These are phyloP conservation scores for Gardenia jasminoides DNA, from an alignment of 257 asterid genomes.

Conservation along the genomic window DNA sequence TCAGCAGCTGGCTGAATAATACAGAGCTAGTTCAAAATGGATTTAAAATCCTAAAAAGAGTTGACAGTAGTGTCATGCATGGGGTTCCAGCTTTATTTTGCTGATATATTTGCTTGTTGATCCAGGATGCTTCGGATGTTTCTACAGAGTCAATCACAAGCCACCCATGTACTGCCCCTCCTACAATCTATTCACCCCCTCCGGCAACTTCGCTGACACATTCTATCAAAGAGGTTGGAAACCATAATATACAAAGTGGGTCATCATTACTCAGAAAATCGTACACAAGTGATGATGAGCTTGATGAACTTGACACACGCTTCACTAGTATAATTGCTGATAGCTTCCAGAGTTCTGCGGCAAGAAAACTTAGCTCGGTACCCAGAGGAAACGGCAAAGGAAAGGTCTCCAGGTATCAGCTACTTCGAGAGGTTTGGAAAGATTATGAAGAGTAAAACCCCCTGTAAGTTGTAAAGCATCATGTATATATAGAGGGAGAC, in stretches of 20 bases:
- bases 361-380: slow-evolving; percentile 44
- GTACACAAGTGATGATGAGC: slow-evolving; percentile 76
- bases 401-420: slow-evolving; percentile 58
- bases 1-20: neutral
- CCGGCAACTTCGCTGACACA: slow-evolving; percentile 52
- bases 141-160: slow-evolving; percentile 31
- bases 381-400: slow-evolving; percentile 56
- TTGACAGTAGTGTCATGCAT: neutral
- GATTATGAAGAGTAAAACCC: slow-evolving; percentile 25
- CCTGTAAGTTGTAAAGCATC: neutral
- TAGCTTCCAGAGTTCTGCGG: slow-evolving; percentile 39
- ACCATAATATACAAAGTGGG: slow-evolving; percentile 43
- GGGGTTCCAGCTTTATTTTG: neutral
- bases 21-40: neutral
- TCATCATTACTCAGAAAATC: slow-evolving; percentile 58
- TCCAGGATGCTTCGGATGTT: slow-evolving; percentile 44
- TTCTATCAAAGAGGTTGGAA: slow-evolving; percentile 55
- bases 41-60: neutral
- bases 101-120: slow-evolving; percentile 5
- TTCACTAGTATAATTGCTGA: slow-evolving; percentile 65
- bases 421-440: slow-evolving; percentile 68
- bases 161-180: slow-evolving; percentile 55
- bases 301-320: slow-evolving; percentile 70
- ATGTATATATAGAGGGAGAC: slow-evolving; percentile 2
- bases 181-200: slow-evolving; percentile 63